Percentiles rank a stretch among this genome's conserved stretches.
These are phyloP conservation scores for Didymella lethalis DNA, from an alignment of 2,329 filamentous ascomycete genomes.

Conservation along the genomic window DNA sequence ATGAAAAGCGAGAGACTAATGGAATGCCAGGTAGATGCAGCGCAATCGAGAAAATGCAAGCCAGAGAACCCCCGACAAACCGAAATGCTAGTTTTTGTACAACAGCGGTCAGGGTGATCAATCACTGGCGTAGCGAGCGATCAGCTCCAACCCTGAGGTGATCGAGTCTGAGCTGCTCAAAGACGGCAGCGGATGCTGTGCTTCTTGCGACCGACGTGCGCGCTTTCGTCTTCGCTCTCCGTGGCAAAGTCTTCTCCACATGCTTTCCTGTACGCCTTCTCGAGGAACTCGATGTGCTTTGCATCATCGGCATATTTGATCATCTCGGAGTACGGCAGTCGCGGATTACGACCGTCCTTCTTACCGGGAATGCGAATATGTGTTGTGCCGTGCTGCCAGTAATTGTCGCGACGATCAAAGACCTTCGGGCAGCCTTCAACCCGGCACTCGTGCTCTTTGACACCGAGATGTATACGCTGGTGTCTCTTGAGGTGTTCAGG, in stretches of 20 bases:
- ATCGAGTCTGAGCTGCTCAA: constrained; percentile 3
- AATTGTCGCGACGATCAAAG: constrained; percentile 49
- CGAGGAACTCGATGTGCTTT: constrained; percentile 44
- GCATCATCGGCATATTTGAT: constrained; percentile 33
- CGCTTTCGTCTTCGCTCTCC: constrained; percentile 23
- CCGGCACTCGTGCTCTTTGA: constrained; percentile 33
- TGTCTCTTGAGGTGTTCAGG: constrained; percentile 46
- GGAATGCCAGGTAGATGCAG: constrained; percentile 26
- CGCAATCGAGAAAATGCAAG: constrained; percentile 23
- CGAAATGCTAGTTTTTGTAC: constrained; percentile 27
- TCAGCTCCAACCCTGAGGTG: constrained; percentile 13
- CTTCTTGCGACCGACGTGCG: constrained; percentile 1
- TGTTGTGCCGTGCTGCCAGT: constrained; percentile 44
- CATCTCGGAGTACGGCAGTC: constrained; percentile 34
- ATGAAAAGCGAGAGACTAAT: constrained; percentile 32
- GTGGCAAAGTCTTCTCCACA: constrained; percentile 25
- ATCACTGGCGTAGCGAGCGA: constrained; percentile 5
- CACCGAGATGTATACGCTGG: constrained; percentile 34
- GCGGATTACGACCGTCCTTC: constrained; percentile 39
- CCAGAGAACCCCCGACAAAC: constrained; percentile 24
- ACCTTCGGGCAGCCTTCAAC: constrained; percentile 32
- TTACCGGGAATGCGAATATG: constrained; percentile 39
- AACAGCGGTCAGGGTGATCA: constrained; percentile 11
- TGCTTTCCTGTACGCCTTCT: constrained; percentile 33
- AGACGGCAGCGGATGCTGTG: constrained; percentile 17